Percentiles rank a stretch among this genome's conserved stretches.
These are phyloP conservation scores for Mycosphaerelloides madeirae DNA, from an alignment of 2,329 filamentous ascomycete genomes.

Conservation along the genomic window DNA sequence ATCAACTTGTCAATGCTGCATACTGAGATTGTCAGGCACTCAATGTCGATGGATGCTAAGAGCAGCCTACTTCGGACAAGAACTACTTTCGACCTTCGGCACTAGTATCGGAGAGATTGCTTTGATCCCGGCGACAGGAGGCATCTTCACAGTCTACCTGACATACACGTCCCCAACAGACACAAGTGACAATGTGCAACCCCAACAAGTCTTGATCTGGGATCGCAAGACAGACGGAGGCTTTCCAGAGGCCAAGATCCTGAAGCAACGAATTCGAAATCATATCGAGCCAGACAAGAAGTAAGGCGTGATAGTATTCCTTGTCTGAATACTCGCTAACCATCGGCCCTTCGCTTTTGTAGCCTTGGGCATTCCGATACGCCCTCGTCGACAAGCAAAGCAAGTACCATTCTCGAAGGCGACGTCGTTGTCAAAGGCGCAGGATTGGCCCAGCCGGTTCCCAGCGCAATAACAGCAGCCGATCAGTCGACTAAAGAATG, in stretches of 20 bases:
- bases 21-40: conserved; percentile 61
- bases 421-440: background rate
- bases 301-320: too few relatives aligned
- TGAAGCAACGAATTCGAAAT: conserved; percentile 80
- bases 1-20: conserved; percentile 66
- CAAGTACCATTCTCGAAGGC: background rate
- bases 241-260: conserved; percentile 89
- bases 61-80: conserved; percentile 73
- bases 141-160: conserved; percentile 73
- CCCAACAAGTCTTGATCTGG: conserved; percentile 64
- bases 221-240: conserved; percentile 81
- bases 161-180: conserved; percentile 29
- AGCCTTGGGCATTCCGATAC: conserved; percentile 67
- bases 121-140: conserved; percentile 78
- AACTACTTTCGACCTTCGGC: conserved; percentile 88
- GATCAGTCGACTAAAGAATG: background rate
- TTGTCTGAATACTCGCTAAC: too few relatives aligned
- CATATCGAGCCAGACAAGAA: conserved; percentile 72
- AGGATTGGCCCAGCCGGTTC: background rate
- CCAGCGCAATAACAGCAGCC: background rate
- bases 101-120: conserved; percentile 80
- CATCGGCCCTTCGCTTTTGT: too few relatives aligned
- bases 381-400: conserved; percentile 23
- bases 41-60: conserved; percentile 30
- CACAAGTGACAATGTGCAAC: conserved; percentile 8